A percentile compares a stretch with the other conserved stretches of the same genome.
These are phyloP conservation scores for Ambrosiella xylebori DNA, from an alignment of 2,329 filamentous ascomycete species.

Conservation along the genomic window DNA sequence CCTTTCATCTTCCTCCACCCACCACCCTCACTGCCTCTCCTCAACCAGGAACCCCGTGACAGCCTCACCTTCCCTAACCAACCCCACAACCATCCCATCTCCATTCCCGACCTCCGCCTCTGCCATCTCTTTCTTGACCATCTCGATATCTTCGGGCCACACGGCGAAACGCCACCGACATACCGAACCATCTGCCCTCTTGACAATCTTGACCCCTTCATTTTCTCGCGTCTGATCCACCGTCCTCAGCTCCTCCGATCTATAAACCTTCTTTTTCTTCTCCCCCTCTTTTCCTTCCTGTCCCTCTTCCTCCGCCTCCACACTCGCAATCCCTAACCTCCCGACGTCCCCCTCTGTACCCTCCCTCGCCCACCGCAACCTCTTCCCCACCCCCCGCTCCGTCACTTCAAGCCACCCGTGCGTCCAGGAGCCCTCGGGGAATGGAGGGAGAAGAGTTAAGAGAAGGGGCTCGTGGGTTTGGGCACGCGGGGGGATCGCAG, in stretches of 20 bases:
- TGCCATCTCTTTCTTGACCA: neutral
- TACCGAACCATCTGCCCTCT: neutral
- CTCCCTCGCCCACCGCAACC: neutral
- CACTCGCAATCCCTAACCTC: neutral
- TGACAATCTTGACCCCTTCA: neutral
- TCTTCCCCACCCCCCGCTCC: neutral
- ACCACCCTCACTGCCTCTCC: neutral
- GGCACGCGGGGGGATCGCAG: neutral
- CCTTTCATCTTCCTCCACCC: neutral
- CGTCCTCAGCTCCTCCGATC: neutral
- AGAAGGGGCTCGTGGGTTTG: conserved; percentile 2
- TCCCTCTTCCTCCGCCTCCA: neutral
- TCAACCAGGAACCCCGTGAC: conserved; percentile 1
- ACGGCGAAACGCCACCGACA: neutral
- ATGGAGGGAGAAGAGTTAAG: neutral
- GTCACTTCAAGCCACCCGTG: neutral
- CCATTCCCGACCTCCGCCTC: neutral
- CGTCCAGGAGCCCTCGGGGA: conserved; percentile 1
- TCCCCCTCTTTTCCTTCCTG: neutral
- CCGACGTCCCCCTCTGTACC: neutral
- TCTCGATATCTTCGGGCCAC: conserved; percentile 1
- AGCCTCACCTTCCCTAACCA: neutral
- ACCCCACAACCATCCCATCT: neutral
- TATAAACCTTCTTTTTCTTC: neutral
- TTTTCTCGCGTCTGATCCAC: neutral